Evolutionary conservation across 176 grass and related monocot species (phyloP).

Genomic region (Microstegium vimineum): DNA sequence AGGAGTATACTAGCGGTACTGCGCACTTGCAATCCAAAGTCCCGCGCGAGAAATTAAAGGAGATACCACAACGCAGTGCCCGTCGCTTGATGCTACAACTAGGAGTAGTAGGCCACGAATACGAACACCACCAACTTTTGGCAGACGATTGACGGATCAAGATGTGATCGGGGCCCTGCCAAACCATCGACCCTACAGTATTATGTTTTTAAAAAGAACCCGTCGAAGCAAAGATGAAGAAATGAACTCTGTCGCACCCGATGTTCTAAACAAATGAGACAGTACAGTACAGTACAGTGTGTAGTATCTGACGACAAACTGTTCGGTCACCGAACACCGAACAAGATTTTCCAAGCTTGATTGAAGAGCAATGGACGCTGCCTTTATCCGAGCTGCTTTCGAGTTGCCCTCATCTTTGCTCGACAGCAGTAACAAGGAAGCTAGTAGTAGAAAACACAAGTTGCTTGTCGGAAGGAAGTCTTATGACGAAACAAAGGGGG

Average conservation of each 20-base stretch:
- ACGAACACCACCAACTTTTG: not conserved
- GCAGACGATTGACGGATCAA: too few species aligned
- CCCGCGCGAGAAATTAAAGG: not conserved
- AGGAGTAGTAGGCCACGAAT: not conserved
- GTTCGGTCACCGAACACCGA: not conserved
- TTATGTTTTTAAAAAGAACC: too few species aligned
- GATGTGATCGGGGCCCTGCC: not conserved
- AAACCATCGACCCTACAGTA: not conserved
- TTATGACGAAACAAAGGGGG: too few species aligned
- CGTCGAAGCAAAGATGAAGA: too few species aligned
- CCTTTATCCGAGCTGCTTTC: too few species aligned
- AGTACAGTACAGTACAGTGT: too few species aligned
- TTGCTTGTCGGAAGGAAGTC: too few species aligned
- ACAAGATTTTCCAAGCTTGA: too few species aligned
- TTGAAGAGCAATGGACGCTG: too few species aligned
- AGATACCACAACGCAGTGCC: constrained; percentile 1
- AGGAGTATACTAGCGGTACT: not conserved
- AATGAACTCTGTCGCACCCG: not conserved
- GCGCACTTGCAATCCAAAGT: not conserved
- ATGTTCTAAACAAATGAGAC: too few species aligned
- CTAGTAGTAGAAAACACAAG: not conserved
- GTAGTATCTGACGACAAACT: not conserved
- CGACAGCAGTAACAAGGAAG: not conserved
- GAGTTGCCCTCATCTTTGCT: not conserved
- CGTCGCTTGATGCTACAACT: not conserved